Evolutionary conservation across 2,329 filamentous ascomycete species (phyloP), one percentile per base, ranked within the genome.

Genomic region (Ploettnerulaceae sp.): DNA sequence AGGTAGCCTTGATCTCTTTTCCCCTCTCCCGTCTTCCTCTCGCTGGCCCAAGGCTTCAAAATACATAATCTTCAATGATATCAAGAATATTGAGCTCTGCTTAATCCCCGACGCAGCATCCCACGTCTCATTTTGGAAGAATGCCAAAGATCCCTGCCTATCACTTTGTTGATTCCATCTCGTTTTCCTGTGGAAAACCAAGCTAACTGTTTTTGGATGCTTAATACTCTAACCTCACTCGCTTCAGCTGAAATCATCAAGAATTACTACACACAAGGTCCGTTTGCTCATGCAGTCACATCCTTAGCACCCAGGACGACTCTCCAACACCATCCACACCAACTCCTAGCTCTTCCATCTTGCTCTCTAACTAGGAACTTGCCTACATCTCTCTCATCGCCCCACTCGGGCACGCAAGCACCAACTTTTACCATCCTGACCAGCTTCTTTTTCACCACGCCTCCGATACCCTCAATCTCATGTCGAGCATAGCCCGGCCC

Each of bases 271-370:
- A 14, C 21, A 9, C 3, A 33, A 15, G 3, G 4, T 33, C n/a
- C n/a, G n/a, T 33, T 7, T 15, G n/a, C 9, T 33, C 28, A 52
- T 28, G 52, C 45, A 41, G 55, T 28, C 14, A 52, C 31, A 55
- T 80, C 77, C 48, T 67, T 67, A 41, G 66, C 67, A 9, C 81
- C 74, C 0, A 82, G 82, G 42, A 94, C 79, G 3, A 89, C 82
- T 51, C 89, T 74, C 65, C 75, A 80, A 65, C 91, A 97, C 90
- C 91, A 96, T 0, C 86, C 88, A 66, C 90, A 97, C 88, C 89
- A 95, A 62, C 86, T 89, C 51, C 90, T 76, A 47, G 81, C 73
- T 38, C 69, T 66, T 0, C 87, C 86, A 11, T 71, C 71, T 44
- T 82, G 75, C 66, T 97, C 91, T 18, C 84, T 71, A 12, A 74